Conservation (phyloP, 495 filamentous ascomycete genomes). For the Lasiosphaeria ovina region DNA sequence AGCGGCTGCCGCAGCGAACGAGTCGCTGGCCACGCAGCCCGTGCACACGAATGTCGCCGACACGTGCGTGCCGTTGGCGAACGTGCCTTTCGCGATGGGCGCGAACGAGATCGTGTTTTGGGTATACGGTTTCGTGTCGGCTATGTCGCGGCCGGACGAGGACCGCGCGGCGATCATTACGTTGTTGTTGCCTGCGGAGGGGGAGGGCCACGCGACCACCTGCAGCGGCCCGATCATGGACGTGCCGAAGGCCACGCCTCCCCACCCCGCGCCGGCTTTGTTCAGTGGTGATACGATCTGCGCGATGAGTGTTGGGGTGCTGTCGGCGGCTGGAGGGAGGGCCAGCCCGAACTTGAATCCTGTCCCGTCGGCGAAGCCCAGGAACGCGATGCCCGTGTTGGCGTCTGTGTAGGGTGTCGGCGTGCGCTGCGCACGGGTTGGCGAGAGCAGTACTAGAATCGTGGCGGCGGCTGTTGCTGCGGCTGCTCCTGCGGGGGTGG, state of each 20-base stretch:
- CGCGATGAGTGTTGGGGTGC: slow-evolving; percentile 26
- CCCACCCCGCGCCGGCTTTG: slow-evolving; percentile 25
- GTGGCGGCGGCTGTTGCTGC: too few species aligned
- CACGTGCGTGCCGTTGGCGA: slow-evolving; percentile 25
- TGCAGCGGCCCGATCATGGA: slow-evolving; percentile 24
- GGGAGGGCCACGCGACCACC: slow-evolving; percentile 24
- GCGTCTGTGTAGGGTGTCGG: slow-evolving; percentile 22
- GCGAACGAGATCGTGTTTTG: slow-evolving; percentile 5
- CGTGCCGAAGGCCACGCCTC: slow-evolving; percentile 19
- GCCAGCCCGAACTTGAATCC: slow-evolving; percentile 31
- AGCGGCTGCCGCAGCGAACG: slow-evolving; percentile 14
- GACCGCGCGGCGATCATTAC: slow-evolving; percentile 18
- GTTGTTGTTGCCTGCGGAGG: not conserved
- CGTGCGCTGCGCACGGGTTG: too few species aligned
- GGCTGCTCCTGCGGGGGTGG: too few species aligned
- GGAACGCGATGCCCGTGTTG: slow-evolving; percentile 25
- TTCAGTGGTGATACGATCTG: slow-evolving; percentile 25
- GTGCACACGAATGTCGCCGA: slow-evolving; percentile 27
- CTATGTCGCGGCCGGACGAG: slow-evolving; percentile 11
- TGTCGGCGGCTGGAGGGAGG: slow-evolving; percentile 17
- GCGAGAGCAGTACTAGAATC: too few species aligned
- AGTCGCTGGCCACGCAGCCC: slow-evolving; percentile 25
- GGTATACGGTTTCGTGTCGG: slow-evolving; percentile 15
- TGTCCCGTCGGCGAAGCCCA: slow-evolving; percentile 15
- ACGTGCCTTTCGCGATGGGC: slow-evolving; percentile 23